phyloP scores from a whole-genome alignment of 805 yeast species.

The Lipomyces sp. region DNA sequence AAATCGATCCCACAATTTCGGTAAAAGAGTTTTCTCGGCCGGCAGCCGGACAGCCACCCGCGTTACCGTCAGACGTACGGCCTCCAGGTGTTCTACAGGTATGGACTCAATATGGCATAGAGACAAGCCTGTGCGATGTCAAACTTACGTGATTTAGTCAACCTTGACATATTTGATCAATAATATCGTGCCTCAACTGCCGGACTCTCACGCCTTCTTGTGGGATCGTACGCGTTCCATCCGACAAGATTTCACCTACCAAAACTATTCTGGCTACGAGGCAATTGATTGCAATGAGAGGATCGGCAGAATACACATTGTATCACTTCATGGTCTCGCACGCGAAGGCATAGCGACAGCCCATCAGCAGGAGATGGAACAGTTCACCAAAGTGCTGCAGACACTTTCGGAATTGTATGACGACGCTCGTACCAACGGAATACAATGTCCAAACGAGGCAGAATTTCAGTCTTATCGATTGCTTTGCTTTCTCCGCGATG shows the following conservation, averaged over 20 bases:
- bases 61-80: slow-evolving; percentile 94
- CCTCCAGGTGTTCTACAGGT: slow-evolving; percentile 69
- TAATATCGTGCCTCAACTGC: slow-evolving; percentile 60
- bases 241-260: slow-evolving; percentile 94
- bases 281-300: slow-evolving; percentile 89
- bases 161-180: slow-evolving; percentile 72
- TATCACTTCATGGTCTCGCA: slow-evolving; percentile 83
- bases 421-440: slow-evolving; percentile 69
- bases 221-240: slow-evolving; percentile 98
- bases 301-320: slow-evolving; percentile 82
- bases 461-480: slow-evolving; percentile 89
- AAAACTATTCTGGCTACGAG: slow-evolving; percentile 89
- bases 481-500: slow-evolving; percentile 74
- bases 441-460: slow-evolving; percentile 75
- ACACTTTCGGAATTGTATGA: slow-evolving; percentile 83
- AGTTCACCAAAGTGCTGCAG: slow-evolving; percentile 84
- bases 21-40: slow-evolving; percentile 94
- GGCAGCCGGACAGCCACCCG: slow-evolving; percentile 97
- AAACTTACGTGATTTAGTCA: slow-evolving; percentile 33
- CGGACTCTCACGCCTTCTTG: slow-evolving; percentile 81
- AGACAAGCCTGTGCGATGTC: neutral
- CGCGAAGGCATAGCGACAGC: slow-evolving; percentile 69
- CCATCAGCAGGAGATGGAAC: slow-evolving; percentile 93
- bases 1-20: slow-evolving; percentile 59
- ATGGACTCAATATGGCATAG: neutral